Evolutionary conservation across 2,329 filamentous ascomycete species (phyloP).

Genomic region (Zymoseptoria ardabiliae): DNA sequence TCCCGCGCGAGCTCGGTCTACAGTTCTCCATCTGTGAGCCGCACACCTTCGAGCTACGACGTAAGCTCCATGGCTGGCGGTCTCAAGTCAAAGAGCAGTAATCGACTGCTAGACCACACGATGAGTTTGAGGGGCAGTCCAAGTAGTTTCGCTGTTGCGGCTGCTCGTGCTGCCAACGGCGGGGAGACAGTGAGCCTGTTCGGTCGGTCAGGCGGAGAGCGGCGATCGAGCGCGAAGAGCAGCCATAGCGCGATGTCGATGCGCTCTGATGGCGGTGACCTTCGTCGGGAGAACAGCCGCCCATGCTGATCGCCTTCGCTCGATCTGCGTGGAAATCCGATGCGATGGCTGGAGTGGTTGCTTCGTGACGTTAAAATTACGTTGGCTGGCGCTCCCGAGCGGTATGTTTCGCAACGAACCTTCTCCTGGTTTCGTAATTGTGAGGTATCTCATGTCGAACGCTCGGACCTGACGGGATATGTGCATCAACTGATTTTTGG

Average conservation of each 20-base stretch:
- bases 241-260: not conserved
- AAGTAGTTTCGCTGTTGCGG: constrained; percentile 1
- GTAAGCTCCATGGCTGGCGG: not conserved
- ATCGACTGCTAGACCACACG: constrained; percentile 18
- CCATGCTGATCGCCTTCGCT: not conserved
- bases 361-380: not conserved
- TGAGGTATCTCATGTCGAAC: not conserved
- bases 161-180: constrained; percentile 17
- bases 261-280: not conserved
- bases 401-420: not conserved
- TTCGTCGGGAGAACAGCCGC: constrained; percentile 4
- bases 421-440: not conserved
- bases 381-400: not conserved
- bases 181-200: not conserved
- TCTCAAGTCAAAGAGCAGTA: constrained; percentile 7
- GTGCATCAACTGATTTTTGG: not conserved
- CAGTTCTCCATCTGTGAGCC: constrained; percentile 15
- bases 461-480: not conserved
- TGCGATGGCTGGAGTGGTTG: not conserved
- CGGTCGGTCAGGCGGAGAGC: not conserved
- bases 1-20: constrained; percentile 22
- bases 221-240: constrained; percentile 1
- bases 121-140: constrained; percentile 18
- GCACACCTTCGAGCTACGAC: not conserved
- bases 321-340: not conserved